Evolutionary conservation across 1,284 basidiomycete species (phyloP), one percentile per base, ranked within the genome.

Genomic region (Microbotryum silenes-acaulis): DNA sequence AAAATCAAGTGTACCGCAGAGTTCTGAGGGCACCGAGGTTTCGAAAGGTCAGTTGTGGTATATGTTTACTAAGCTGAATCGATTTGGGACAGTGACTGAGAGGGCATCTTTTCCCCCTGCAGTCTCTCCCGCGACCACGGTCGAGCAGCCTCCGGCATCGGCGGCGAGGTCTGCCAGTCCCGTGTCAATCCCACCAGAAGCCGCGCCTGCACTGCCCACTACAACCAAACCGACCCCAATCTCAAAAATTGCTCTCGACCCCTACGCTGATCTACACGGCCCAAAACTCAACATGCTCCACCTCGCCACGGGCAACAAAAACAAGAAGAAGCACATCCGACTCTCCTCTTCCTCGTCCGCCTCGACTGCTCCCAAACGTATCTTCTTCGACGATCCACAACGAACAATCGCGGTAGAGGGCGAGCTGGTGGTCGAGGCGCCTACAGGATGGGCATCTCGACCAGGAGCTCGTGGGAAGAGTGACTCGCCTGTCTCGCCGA

Each of bases 301-400:
- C 25, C 56, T 57, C 27, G 56, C 56, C 2, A 7, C 4, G 37
- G 56, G 56, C 23, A 57, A 57, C 49, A 57, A 57, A 48, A 57
- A 57, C 31, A 57, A 57, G 56, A 51, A 51, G 37, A 57, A 57
- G 37, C 12, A 7, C 37, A 42, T 42, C 20, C 37, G 37, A 42
- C 10, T 42, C 37, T 42, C 37, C 14, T 18, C 37, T 42, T 42
- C 37, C 6, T 42, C 37, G 16, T 42, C 37, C 37, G 37, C 37
- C 37, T 16, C 37, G 12, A 42, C 12, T 42, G 37, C 37, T 16
- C 37, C 37, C 37, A 42, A 42, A 42, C 37, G 37, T 18, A 42
- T 42, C 37, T 42, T 42, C 37, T 42, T 42, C 16, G 37, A 42
- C 16, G 37, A 42, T 10, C 37, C 37, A 42, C 37, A 42, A 10